Conservation (phyloP, 495 filamentous ascomycete species). For the Podospora anserina region DNA sequence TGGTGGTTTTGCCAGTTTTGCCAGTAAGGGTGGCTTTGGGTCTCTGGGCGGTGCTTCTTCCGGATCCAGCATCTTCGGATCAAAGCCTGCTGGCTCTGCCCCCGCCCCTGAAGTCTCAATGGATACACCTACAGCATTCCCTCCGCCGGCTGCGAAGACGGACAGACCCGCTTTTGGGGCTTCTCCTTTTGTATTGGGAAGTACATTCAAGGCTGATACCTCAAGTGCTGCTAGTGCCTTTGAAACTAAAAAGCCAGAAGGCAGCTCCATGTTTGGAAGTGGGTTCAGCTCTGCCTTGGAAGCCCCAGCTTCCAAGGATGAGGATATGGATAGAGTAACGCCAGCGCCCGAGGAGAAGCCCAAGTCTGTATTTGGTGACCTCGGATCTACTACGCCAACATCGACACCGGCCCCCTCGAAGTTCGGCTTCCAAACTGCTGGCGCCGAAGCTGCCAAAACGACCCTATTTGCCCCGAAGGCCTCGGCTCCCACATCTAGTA, state of each 20-base stretch:
- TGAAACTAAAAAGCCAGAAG: conserved; percentile 45
- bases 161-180: conserved; percentile 54
- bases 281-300: conserved; percentile 54
- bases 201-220: conserved; percentile 76
- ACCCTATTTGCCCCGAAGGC: conserved; percentile 30
- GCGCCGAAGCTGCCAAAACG: conserved; percentile 15
- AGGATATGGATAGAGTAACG: conserved; percentile 52
- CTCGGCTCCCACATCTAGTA: conserved; percentile 12
- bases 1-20: conserved; percentile 57
- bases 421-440: conserved; percentile 32
- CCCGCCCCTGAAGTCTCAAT: conserved; percentile 40
- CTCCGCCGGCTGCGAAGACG: conserved; percentile 30
- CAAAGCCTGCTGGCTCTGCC: conserved; percentile 37
- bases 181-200: conserved; percentile 67
- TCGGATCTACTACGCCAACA: conserved; percentile 55
- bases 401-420: conserved; percentile 51
- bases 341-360: conserved; percentile 39
- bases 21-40: conserved; percentile 56
- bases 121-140: conserved; percentile 43
- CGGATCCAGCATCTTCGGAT: conserved; percentile 50
- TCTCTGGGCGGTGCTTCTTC: conserved; percentile 40
- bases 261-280: conserved; percentile 53
- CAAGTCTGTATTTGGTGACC: conserved; percentile 26
- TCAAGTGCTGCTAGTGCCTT: conserved; percentile 56
- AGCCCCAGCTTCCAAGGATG: conserved; percentile 53